phyloP scores from a whole-genome alignment of 1,139 yeast species.

The Hyphopichia pseudoburtonii region DNA sequence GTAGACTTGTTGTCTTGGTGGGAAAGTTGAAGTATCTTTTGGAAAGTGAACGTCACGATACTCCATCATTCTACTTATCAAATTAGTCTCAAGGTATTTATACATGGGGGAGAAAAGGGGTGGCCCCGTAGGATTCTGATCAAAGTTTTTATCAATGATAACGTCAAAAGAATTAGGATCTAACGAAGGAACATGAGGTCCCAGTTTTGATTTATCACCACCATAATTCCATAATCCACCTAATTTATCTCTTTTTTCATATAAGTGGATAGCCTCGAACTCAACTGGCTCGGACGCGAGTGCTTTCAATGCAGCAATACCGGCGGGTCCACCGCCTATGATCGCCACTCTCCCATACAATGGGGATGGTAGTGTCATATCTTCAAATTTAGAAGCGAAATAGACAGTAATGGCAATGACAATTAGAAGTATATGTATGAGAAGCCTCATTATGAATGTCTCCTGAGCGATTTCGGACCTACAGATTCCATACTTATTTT shows the following conservation, averaged over 20 bases:
- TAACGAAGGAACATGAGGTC: conserved; percentile 25
- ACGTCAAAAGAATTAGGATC: conserved; percentile 16
- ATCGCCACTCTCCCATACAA: conserved; percentile 32
- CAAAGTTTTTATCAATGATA: neutral
- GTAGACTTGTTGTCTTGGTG: conserved; percentile 38
- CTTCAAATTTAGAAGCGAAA: neutral
- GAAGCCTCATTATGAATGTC: too few species aligned
- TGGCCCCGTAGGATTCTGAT: neutral
- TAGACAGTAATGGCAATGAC: too few species aligned
- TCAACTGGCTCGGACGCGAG: conserved; percentile 37
- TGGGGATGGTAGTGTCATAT: neutral
- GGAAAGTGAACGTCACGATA: conserved; percentile 38
- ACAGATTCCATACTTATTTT: too few species aligned
- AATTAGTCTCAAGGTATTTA: conserved; percentile 48
- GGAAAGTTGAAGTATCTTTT: conserved; percentile 28
- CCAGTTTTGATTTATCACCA: conserved; percentile 19
- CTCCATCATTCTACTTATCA: conserved; percentile 42
- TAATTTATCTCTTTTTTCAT: conserved; percentile 38
- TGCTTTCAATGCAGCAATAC: conserved; percentile 50
- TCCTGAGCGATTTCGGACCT: too few species aligned
- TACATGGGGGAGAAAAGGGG: conserved; percentile 45
- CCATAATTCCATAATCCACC: conserved; percentile 54
- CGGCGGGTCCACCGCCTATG: conserved; percentile 55
- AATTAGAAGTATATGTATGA: too few species aligned
- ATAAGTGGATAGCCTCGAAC: conserved; percentile 38